Base-by-base conservation (phyloP, 768 basidiomycete genomes). In the Boletus vinaceobasis region DNA sequence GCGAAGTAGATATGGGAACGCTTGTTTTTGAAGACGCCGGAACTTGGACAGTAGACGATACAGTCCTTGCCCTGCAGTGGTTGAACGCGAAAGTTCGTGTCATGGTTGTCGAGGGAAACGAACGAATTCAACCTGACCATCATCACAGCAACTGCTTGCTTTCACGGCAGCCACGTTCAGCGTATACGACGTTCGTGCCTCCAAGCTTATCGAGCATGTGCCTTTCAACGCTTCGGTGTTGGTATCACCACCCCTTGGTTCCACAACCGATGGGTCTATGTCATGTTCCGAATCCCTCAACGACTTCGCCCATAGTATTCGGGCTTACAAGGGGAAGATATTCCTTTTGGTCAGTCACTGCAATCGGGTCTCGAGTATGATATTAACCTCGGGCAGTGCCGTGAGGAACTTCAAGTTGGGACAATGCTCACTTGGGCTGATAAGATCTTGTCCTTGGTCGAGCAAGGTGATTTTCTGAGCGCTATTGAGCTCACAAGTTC, bases 401-500 rank as follows among this genome's bases (percentile, higher is more conserved):
- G 78, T 48, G 76, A 85, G 52, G 81, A 82, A 45, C 58, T 98
- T 1, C 79, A 81, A 65, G 93, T 89, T 3, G 97, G 93, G 27
- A 90, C 88, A 2, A 76, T 98, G 21, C 75, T 94, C 31, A 92
- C 93, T 1, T 99, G 97, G 97, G 93, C 96, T 6, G 97, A 99
- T 68, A 85, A 88, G 42, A 86, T 98, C 23, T 75, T 99, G 42
- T 78, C 83, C 1, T 81, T 87, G 43, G 93, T 98, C 27, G 81
- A 92, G 64, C 78, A 79, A 10, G 93, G 94, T 14, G 86, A 98
- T 65, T 96, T 98, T 66, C 77, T 98, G 42, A 82, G 79, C 45
- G 96, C 97, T 3, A 96, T 98, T 57, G 87, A 95, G 50, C 76
- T 95, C 23, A 81, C 91, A 0, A 81, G 89, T 26, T 77, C 83